Conservation (phyloP, 768 basidiomycete species). For the Suillus americanus region DNA sequence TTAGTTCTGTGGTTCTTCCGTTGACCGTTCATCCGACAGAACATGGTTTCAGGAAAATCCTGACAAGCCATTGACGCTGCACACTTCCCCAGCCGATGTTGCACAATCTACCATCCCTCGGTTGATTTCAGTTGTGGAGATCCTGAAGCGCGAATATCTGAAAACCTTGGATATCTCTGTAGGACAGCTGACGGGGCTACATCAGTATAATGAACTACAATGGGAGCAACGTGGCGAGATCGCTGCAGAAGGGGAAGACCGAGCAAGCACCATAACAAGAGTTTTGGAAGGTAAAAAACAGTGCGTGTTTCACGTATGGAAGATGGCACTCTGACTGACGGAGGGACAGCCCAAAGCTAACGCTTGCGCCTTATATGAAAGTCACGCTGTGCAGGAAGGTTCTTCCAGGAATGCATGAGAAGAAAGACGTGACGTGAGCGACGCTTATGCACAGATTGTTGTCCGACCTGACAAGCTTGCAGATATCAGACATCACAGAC, state of each 20-base stretch:
- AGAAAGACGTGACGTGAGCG: constrained; percentile 51
- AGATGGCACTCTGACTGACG: constrained; percentile 8
- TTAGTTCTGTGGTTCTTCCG: constrained; percentile 24
- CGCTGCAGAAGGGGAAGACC: constrained; percentile 33
- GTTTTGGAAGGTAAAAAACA: constrained; percentile 59
- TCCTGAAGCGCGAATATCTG: constrained; percentile 80
- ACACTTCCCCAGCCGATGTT: constrained; percentile 51
- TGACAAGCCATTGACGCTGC: constrained; percentile 50
- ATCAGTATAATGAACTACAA: constrained; percentile 77
- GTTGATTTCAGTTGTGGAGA: constrained; percentile 77
- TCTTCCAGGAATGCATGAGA: constrained; percentile 39
- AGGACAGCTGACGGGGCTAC: constrained; percentile 51
- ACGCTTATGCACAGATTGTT: neutral
- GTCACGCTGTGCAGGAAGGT: constrained; percentile 57
- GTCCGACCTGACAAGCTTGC: constrained; percentile 12
- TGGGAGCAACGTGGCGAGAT: constrained; percentile 33
- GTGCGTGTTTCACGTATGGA: constrained; percentile 38
- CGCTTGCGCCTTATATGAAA: constrained; percentile 66
- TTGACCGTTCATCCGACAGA: neutral
- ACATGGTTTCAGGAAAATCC: constrained; percentile 42
- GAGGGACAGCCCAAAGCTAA: constrained; percentile 46
- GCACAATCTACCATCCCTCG: constrained; percentile 49
- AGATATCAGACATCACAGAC: constrained; percentile 58
- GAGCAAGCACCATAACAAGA: constrained; percentile 23
- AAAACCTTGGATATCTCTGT: constrained; percentile 47